Conservation (phyloP, 768 basidiomycete species). For the Cubamyces lactineus region DNA sequence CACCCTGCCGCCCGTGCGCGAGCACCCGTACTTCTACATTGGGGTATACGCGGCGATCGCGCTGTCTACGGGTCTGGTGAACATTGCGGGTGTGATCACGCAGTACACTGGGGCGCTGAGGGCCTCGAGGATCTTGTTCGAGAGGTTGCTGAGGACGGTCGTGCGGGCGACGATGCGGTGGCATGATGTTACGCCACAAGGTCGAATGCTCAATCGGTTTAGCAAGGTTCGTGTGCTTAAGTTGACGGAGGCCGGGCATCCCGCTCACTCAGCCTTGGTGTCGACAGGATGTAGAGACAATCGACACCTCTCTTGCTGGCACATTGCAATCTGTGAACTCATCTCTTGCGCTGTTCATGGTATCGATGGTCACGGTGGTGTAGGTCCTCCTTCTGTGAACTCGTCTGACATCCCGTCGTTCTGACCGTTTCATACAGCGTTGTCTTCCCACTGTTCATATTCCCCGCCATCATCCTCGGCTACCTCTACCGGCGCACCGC, state of each 20-base stretch:
- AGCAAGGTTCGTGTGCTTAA: slow-evolving; percentile 50
- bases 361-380: slow-evolving; percentile 74
- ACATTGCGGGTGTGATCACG: slow-evolving; percentile 48
- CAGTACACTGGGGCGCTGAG: slow-evolving; percentile 63
- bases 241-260: background rate
- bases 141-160: slow-evolving; percentile 64
- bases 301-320: slow-evolving; percentile 73
- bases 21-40: slow-evolving; percentile 74
- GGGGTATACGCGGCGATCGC: slow-evolving; percentile 70
- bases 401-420: slow-evolving; percentile 15
- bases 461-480: slow-evolving; percentile 77
- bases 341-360: slow-evolving; percentile 76
- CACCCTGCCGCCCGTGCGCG: slow-evolving; percentile 50
- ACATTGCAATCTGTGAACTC: slow-evolving; percentile 78
- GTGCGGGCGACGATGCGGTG: slow-evolving; percentile 85
- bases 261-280: background rate
- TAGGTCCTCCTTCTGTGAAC: slow-evolving; percentile 35
- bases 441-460: slow-evolving; percentile 81
- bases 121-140: slow-evolving; percentile 43
- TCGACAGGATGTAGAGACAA: slow-evolving; percentile 79
- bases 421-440: slow-evolving; percentile 41
- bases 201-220: slow-evolving; percentile 88
- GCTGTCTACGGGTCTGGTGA: slow-evolving; percentile 50
- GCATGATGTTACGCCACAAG: slow-evolving; percentile 83
- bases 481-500: slow-evolving; percentile 73